These are phyloP conservation scores for Chenopodium berlandieri DNA, from an alignment of 148 eudicot species.

Conservation along the genomic window DNA sequence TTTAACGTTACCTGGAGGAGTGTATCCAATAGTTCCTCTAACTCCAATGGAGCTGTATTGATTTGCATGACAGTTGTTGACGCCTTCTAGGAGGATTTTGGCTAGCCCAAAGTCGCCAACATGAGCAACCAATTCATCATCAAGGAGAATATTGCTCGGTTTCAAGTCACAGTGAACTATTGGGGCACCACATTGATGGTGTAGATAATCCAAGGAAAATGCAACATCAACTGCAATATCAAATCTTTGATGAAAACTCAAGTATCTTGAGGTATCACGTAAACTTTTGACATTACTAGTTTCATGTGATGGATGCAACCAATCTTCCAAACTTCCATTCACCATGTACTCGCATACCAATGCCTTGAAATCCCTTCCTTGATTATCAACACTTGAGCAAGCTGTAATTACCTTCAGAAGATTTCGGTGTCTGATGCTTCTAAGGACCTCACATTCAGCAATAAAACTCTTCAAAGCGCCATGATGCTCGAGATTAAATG, in stretches of 20 bases:
- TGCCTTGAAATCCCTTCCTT: constrained; percentile 26
- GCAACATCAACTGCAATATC: constrained; percentile 37
- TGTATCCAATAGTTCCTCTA: constrained; percentile 32
- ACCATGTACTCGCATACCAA: constrained; percentile 26
- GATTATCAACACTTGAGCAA: constrained; percentile 26
- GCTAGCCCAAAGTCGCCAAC: constrained; percentile 47
- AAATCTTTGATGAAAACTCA: constrained; percentile 19
- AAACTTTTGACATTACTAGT: neutral
- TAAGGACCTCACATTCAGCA: constrained; percentile 18
- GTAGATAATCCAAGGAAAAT: constrained; percentile 42
- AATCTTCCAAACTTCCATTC: constrained; percentile 24
- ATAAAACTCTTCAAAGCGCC: constrained; percentile 22
- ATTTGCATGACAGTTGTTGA: neutral
- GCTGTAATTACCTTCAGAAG: constrained; percentile 23
- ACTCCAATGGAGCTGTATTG: constrained; percentile 25
- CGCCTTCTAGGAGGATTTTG: constrained; percentile 24
- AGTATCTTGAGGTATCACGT: neutral
- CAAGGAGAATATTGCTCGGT: constrained; percentile 41
- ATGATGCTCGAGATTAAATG: constrained; percentile 20
- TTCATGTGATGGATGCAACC: constrained; percentile 18
- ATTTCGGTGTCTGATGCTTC: constrained; percentile 25
- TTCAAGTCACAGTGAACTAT: constrained; percentile 42
- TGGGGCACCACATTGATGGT: constrained; percentile 14
- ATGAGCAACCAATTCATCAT: constrained; percentile 38
- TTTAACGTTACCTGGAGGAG: constrained; percentile 28